Evolutionary conservation across 371 early-diverging fungal species (phyloP), one percentile per base, ranked within the genome.

Genomic region (Mucor circinelloides): DNA sequence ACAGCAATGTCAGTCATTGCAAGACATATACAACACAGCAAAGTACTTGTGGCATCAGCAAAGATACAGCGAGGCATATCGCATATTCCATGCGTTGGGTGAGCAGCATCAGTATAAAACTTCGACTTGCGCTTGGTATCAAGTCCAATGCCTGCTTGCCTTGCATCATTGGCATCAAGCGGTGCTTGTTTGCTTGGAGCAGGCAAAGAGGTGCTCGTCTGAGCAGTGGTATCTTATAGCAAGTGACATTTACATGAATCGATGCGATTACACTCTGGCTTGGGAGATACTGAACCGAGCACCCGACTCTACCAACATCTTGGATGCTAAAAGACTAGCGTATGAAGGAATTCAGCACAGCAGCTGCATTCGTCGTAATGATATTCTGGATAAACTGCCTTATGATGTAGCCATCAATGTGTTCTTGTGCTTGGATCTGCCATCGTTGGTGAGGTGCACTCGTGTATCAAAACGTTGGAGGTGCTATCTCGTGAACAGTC

Each of bases 391-490:
- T 21, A 36, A 30, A 23, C 28, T 79, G 25, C 66, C 79, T 15
- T 72, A 70, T 36, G 79, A 79, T 30, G 23, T 76, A 3, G 28
- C 66, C 1, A 50, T 32, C 7, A 21, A 36, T 19, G 48, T 79
- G 7, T 74, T 79, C 44, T 28, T 65, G 5, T 64, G 48, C 31
- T 25, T 79, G 23, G 61, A 71, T 17, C 56, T 79, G 15, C 58
- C 44, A 0, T 63, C 67, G 30, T 25, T 75, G 30, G 76, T 66
- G 2, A 54, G 54, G 10, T 76, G 74, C 48, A 66, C 66, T 2
- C 38, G 69, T 1, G 79, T 76, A 0, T 79, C 74, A 0, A 66
- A 48, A 2, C 58, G 42, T 0, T 79, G 79, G 79, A 59, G 65
- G 23, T 19, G 40, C 0, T 76, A 62, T 42, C 44, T 76, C 2